These are phyloP conservation scores for Podila verticillata DNA, from an alignment of 192 early-diverging fungal genomes.

Conservation along the genomic window DNA sequence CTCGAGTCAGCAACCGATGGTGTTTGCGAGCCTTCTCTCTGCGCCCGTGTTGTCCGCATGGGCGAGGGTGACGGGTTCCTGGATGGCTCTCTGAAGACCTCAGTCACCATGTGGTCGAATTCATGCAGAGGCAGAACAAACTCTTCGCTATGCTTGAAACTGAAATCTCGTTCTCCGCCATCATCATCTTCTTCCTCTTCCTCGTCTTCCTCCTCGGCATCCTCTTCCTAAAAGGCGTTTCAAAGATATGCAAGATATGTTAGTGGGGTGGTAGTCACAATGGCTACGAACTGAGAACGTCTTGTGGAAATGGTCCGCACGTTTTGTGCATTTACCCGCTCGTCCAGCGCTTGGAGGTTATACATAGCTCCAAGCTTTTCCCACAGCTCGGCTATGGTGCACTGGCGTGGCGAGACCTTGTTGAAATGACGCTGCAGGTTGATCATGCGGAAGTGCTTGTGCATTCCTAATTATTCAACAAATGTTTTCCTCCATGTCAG, in stretches of 20 bases:
- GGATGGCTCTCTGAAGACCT: conserved; percentile 51
- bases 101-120: conserved; percentile 58
- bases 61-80: conserved; percentile 40
- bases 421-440: conserved; percentile 62
- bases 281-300: background rate
- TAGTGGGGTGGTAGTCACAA: conserved; percentile 12
- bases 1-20: conserved; percentile 55
- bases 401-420: conserved; percentile 45
- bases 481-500: background rate
- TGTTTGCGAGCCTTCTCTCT: conserved; percentile 58
- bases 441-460: conserved; percentile 66
- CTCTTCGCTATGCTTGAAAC: conserved; percentile 54
- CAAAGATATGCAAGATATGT: conserved; percentile 44
- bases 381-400: conserved; percentile 59
- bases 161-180: conserved; percentile 14
- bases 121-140: conserved; percentile 59
- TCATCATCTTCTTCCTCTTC: conserved; percentile 4
- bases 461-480: conserved; percentile 51
- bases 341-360: conserved; percentile 58
- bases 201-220: conserved; percentile 31
- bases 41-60: conserved; percentile 44
- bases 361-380: conserved; percentile 54
- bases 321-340: conserved; percentile 46
- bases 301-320: background rate
- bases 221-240: conserved; percentile 22